Conservation (phyloP, 768 basidiomycete genomes). For the Mrakia blollopis region DNA sequence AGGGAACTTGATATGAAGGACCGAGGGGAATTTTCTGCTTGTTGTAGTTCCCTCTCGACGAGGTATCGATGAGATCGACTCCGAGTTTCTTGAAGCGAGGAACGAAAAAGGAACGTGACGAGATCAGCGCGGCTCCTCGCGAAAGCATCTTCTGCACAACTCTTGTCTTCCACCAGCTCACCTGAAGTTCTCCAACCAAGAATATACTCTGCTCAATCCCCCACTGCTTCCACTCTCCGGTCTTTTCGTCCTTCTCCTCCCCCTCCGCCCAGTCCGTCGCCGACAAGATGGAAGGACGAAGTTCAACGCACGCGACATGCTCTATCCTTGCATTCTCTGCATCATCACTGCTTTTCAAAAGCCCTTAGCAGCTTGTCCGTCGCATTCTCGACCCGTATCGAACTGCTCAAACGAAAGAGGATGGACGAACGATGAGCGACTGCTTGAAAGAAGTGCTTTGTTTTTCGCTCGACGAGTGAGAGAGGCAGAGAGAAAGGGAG, state of each 20-base stretch:
- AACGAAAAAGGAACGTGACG: neutral
- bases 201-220: conserved; percentile 70
- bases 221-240: conserved; percentile 63
- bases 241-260: conserved; percentile 54
- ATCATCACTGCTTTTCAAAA: neutral
- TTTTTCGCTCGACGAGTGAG: neutral
- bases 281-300: no score
- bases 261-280: conserved; percentile 63
- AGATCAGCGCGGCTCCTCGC: neutral
- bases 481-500: neutral
- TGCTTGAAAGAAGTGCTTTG: no score
- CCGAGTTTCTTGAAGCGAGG: conserved; percentile 48
- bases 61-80: conserved; percentile 71
- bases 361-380: neutral
- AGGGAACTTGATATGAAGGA: conserved; percentile 31
- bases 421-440: no score
- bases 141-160: neutral
- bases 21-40: conserved; percentile 54
- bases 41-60: conserved; percentile 61
- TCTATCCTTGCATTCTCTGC: neutral
- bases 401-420: neutral
- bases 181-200: conserved; percentile 54
- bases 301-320: no score
- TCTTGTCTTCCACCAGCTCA: neutral
- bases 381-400: neutral